Evolutionary conservation across 208 protist species (phyloP).

Genomic region (Crithidia sp.): DNA sequence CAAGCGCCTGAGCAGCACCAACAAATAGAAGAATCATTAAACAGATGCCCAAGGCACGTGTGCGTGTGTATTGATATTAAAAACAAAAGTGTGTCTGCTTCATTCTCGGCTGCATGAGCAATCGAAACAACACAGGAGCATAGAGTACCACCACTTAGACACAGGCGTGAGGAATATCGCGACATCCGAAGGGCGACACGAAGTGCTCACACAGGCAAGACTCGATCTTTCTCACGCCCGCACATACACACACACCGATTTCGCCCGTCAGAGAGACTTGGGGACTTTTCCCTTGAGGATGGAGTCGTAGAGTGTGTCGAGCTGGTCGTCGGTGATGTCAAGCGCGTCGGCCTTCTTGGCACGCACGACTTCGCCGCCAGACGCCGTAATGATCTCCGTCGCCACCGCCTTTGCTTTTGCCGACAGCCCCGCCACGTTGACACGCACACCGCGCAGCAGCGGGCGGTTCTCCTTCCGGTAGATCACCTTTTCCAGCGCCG

Average conservation of each 20-base stretch:
- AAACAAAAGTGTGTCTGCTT: too few relatives aligned
- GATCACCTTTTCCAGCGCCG: conserved; percentile 52
- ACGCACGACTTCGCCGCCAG: conserved; percentile 52
- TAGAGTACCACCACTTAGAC: too few relatives aligned
- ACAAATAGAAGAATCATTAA: too few relatives aligned
- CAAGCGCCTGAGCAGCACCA: too few relatives aligned
- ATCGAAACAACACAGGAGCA: too few relatives aligned
- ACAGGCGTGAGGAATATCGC: too few relatives aligned
- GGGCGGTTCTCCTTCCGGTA: conserved; percentile 35
- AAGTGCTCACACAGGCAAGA: too few relatives aligned
- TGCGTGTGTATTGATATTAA: too few relatives aligned
- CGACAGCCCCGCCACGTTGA: conserved; percentile 51
- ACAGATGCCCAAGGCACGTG: too few relatives aligned
- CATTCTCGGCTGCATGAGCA: too few relatives aligned
- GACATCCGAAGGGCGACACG: too few relatives aligned
- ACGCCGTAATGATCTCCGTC: conserved; percentile 73
- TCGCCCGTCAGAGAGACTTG: not conserved
- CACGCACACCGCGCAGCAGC: conserved; percentile 45
- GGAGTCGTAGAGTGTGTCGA: conserved; percentile 71
- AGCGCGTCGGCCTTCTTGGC: conserved; percentile 27
- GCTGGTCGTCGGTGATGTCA: conserved; percentile 41
- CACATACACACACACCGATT: not conserved
- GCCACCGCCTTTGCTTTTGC: conserved; percentile 46
- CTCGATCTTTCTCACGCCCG: too few relatives aligned
- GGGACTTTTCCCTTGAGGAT: conserved; percentile 57